Base-by-base conservation (phyloP, 345 rosid genomes). In the Gynandropsis gynandra region DNA sequence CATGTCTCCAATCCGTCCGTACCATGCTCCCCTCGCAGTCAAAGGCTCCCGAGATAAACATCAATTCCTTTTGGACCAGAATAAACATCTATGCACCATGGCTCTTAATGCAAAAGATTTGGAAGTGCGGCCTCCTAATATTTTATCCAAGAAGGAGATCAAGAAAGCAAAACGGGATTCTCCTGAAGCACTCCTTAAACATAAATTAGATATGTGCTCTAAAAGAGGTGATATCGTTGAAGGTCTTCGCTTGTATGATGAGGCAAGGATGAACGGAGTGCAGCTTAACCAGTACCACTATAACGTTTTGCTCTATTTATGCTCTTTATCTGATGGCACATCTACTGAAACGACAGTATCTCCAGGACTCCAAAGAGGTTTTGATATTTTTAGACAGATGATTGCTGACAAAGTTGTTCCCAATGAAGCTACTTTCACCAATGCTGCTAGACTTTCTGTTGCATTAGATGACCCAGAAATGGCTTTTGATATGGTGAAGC, bases 371-470 rank as follows among this genome's bases (percentile, higher is more conserved):
- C 68, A 68, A 19, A 80, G 83, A 69, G 98, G 96, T 39, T 82
- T 84, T 47, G 89, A 82, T 72, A 87, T 90, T 58, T 84, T 75
- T 51, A 75, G 66, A 69, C 81, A 77, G 54, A 92, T 92, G 98
- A 52, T 73, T 56, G 62, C 53, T 17, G 81, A 79, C 39, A 74
- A 82, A 58, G 73, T 87, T 54, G 67, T 58, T 61, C 95, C 95
- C 2, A 87, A 80, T 53, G 98, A 92, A 59, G 80, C 98, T 49
- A 84, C 95, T 10, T 92, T 92, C 70, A 92, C 98, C 0, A 87
- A 73, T 52, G 67, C 69, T 32, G 93, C 95, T 13, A 84, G 95
- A 57, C 63, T 92, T 44, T 95, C 95, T 8, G 77, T 73, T 51
- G 89, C 80, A 10, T 47, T 61, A 64, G 95, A 84, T 50, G 96